Conservation (phyloP, 768 basidiomycete species). For the Hericium coralloides region DNA sequence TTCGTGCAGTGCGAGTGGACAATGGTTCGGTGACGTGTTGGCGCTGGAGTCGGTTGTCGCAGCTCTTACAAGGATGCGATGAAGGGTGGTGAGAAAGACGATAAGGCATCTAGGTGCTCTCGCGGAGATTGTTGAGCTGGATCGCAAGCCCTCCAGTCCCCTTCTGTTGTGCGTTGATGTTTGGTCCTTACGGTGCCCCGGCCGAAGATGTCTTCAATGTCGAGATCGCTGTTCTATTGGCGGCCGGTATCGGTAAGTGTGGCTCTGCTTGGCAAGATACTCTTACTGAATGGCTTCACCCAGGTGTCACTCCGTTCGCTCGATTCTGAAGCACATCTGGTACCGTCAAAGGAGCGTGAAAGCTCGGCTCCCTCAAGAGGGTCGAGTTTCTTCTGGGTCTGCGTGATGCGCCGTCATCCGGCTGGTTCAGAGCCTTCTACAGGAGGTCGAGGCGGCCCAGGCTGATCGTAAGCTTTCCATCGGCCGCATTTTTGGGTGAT, state of each 20-base stretch:
- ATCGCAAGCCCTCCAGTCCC: slow-evolving; percentile 34
- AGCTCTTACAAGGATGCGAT: no score
- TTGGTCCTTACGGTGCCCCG: slow-evolving; percentile 91
- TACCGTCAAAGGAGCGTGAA: slow-evolving; percentile 77
- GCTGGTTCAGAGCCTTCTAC: slow-evolving; percentile 91
- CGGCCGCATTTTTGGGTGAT: background rate
- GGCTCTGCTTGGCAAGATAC: background rate
- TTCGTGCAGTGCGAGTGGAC: no score
- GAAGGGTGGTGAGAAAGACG: slow-evolving; percentile 63
- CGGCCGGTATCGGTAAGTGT: slow-evolving; percentile 77
- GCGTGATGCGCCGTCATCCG: slow-evolving; percentile 95
- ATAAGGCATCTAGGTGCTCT: slow-evolving; percentile 24
- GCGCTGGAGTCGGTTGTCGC: no score
- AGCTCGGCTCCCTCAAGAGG: slow-evolving; percentile 70
- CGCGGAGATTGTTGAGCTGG: slow-evolving; percentile 82
- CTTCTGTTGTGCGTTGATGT: no score
- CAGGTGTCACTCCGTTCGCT: slow-evolving; percentile 93
- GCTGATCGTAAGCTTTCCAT: slow-evolving; percentile 67
- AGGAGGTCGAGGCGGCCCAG: slow-evolving; percentile 83
- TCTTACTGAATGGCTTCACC: background rate
- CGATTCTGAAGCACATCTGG: slow-evolving; percentile 94
- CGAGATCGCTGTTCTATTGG: slow-evolving; percentile 85
- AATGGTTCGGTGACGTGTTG: no score
- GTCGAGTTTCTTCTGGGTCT: slow-evolving; percentile 97
- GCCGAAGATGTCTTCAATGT: slow-evolving; percentile 84